Conservation (phyloP, 352 stramenopile species). For the Pythium oligandrum region DNA sequence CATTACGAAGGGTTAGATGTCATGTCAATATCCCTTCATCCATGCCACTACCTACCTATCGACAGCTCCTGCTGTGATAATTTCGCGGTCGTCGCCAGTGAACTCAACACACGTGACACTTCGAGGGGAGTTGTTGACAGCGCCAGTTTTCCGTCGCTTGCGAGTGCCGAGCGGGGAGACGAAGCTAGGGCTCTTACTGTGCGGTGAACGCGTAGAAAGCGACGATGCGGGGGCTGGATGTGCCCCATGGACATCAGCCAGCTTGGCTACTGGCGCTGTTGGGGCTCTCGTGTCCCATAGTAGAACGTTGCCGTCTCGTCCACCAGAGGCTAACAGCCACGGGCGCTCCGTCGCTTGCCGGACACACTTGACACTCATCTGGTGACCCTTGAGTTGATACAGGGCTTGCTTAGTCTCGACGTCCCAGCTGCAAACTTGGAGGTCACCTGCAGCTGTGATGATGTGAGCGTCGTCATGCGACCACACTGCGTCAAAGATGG, state of each 20-base stretch:
- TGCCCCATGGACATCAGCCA: constrained; percentile 35
- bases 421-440: constrained; percentile 51
- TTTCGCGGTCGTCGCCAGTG: constrained; percentile 25
- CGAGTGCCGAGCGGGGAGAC: constrained; percentile 26
- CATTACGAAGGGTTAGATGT: background rate
- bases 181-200: constrained; percentile 11
- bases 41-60: constrained; percentile 25
- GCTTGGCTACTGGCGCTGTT: constrained; percentile 14
- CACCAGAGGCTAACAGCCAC: constrained; percentile 49
- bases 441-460: constrained; percentile 54
- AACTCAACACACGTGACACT: constrained; percentile 80
- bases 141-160: constrained; percentile 17
- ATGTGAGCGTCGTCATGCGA: constrained; percentile 40
- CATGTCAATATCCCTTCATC: background rate
- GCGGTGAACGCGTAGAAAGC: no score
- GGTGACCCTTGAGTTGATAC: constrained; percentile 34
- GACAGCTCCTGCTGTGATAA: constrained; percentile 51
- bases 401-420: constrained; percentile 30
- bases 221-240: no score
- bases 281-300: constrained; percentile 44
- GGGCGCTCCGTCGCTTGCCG: constrained; percentile 31
- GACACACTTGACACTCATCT: constrained; percentile 76
- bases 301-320: constrained; percentile 55
- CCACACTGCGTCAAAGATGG: constrained; percentile 70
- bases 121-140: constrained; percentile 18